phyloP scores from a whole-genome alignment of 2,329 filamentous ascomycete genomes.

The Zopfia rhizophila region DNA sequence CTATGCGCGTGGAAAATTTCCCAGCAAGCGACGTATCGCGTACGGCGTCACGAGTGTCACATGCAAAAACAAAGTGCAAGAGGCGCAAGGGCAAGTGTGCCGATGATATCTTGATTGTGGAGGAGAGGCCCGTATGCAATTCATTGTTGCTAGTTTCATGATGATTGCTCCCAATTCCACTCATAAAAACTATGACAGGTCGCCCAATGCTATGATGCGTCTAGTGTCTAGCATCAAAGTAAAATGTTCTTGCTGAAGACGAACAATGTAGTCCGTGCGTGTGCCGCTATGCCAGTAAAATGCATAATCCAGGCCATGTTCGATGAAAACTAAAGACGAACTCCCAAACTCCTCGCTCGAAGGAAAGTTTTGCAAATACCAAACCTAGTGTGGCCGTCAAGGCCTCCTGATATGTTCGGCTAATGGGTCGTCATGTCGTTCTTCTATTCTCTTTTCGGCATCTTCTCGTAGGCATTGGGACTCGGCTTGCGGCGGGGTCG shows the following conservation, averaged over 20 bases:
- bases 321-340: conserved; percentile 3
- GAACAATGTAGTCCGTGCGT: no score
- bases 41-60: conserved; percentile 1
- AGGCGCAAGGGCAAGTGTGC: background rate
- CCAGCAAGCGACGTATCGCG: conserved; percentile 13
- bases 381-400: background rate
- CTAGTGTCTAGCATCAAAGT: conserved; percentile 33
- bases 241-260: conserved; percentile 15
- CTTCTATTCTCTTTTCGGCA: conserved; percentile 63
- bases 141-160: no score
- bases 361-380: conserved; percentile 2
- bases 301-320: conserved; percentile 7
- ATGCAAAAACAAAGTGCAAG: conserved; percentile 2
- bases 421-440: background rate
- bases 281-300: conserved; percentile 28
- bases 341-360: conserved; percentile 23
- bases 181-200: background rate
- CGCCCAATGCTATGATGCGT: conserved; percentile 28
- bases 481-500: conserved; percentile 66
- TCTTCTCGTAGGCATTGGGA: conserved; percentile 84
- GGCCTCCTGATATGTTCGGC: background rate
- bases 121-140: no score
- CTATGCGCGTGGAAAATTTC: conserved; percentile 11
- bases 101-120: background rate
- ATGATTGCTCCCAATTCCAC: background rate